Base-by-base conservation (phyloP, 1,139 yeast genomes). In the Meyerozyma athensensis region DNA sequence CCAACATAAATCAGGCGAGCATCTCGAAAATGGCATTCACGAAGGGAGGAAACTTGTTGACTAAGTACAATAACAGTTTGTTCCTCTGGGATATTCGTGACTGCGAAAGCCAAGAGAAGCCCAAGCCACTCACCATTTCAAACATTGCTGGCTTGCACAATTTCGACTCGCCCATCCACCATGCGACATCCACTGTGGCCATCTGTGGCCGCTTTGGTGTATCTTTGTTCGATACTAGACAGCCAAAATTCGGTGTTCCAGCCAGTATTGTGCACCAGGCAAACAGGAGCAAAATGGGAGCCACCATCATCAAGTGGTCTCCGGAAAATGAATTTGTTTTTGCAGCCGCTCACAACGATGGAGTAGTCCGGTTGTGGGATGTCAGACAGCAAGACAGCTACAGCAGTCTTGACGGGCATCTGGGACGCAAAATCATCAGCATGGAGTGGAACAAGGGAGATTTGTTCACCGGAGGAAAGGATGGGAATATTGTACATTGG, bases 401-500 rank as follows among this genome's bases (percentile, higher is more conserved):
- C 41, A 74, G 78, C 7, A 62, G 65, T 26, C 61, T 84, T 28
- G 55, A 61, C 5, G 86, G 86, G 1, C 89, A 82, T 52, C 57
- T 65, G 7, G 81, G 76, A 42, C 50, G 46, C 34, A 53, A 58
- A 23, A 66, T 84, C 12, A 74, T 78, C 12, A 63, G 79, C 18
- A 54, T 85, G 22, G 79, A 79, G 46, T 86, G 95, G 95, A 62
- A 70, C 39, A 61, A 68, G 8, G 63, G 70, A 24, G 82, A 79
- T 49, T 53, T 85, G 31, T 78, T 80, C 52, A 69, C 84, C 1
- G 85, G 86, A 5, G 79, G 86, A 2, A 65, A 68, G 43, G 92
- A 85, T 53, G 94, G 94, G 3, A 77, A 75, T 42, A 74, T 86
- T 12, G 68, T 83, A 10, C 83, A 81, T 47, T 86, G 95, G 95